phyloP scores from a whole-genome alignment of 768 basidiomycete genomes.

The Tephrocybe sp. region DNA sequence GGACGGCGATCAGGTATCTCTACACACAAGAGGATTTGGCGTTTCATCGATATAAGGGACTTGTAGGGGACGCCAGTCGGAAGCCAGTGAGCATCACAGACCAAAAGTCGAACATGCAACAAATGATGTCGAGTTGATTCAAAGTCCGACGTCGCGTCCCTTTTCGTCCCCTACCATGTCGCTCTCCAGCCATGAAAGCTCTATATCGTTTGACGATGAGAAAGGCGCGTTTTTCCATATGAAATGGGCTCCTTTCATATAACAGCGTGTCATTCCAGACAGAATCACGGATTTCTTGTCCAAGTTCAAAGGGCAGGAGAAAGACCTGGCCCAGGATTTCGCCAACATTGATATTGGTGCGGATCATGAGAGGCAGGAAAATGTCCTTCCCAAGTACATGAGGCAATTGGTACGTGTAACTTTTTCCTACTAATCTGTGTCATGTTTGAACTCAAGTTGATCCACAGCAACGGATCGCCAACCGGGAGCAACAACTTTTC shows the following conservation, averaged over 20 bases:
- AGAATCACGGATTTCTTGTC: constrained; percentile 71
- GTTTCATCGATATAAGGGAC: too few species aligned
- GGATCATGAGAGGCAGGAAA: constrained; percentile 40
- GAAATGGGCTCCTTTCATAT: not conserved
- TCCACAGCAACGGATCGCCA: constrained; percentile 83
- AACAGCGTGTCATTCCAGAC: constrained; percentile 36
- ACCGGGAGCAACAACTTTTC: constrained; percentile 89
- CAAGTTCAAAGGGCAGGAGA: constrained; percentile 59
- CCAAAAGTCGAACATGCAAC: constrained; percentile 3
- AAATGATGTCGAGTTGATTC: constrained; percentile 17
- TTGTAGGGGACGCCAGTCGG: too few species aligned
- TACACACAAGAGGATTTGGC: constrained; percentile 13
- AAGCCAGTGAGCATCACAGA: constrained; percentile 4
- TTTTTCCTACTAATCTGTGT: constrained; percentile 20
- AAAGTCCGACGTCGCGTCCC: constrained; percentile 36
- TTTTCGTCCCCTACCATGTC: constrained; percentile 50
- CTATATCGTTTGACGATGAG: constrained; percentile 69
- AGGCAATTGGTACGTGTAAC: constrained; percentile 65
- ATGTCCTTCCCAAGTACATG: constrained; percentile 71
- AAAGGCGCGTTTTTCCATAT: constrained; percentile 43
- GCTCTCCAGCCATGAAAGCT: constrained; percentile 55
- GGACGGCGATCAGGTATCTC: constrained; percentile 13
- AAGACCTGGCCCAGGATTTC: constrained; percentile 65
- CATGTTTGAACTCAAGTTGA: constrained; percentile 10
- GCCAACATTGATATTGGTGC: constrained; percentile 64